Percentiles rank a stretch among this genome's conserved stretches.
phyloP scores from a whole-genome alignment of 257 asterid species.

The Solanum pennellii region DNA sequence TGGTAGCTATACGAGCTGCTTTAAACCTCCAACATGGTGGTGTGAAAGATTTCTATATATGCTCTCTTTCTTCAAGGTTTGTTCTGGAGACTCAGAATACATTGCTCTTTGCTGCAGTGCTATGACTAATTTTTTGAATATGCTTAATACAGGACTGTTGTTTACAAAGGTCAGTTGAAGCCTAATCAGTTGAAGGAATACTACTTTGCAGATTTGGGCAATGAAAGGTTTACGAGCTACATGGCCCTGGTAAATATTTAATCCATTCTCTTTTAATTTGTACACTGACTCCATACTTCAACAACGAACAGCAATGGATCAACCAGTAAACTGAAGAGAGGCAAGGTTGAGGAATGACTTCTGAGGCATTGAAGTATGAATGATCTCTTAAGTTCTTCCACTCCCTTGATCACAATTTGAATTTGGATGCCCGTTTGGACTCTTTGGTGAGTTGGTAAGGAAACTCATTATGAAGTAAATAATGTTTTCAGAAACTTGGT shows the following conservation, averaged over 20 bases:
- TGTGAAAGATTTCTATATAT: slow-evolving; percentile 74
- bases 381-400: slow-evolving; percentile 99
- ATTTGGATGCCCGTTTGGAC: slow-evolving; percentile 78
- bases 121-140: neutral
- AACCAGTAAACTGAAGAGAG: slow-evolving; percentile 62
- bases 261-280: slow-evolving; percentile 76
- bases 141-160: slow-evolving; percentile 63
- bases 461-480: slow-evolving; percentile 69
- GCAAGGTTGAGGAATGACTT: slow-evolving; percentile 99
- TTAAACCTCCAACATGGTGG: slow-evolving; percentile 93
- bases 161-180: slow-evolving; percentile 98
- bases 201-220: slow-evolving; percentile 94
- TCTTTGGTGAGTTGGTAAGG: slow-evolving; percentile 94
- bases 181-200: slow-evolving; percentile 84
- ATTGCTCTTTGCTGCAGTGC: neutral
- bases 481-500: slow-evolving; percentile 67
- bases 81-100: neutral
- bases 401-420: slow-evolving; percentile 94
- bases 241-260: slow-evolving; percentile 99
- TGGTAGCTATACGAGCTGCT: slow-evolving; percentile 99
- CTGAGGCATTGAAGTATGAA: slow-evolving; percentile 99
- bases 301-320: slow-evolving; percentile 96
- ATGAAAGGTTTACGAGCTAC: slow-evolving; percentile 99
- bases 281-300: slow-evolving; percentile 92
- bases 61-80: slow-evolving; percentile 96